Percentiles rank a stretch among this genome's conserved stretches.
Evolutionary conservation across 75 land plant species (phyloP).

Genomic region (Selaginella moellendorffii): DNA sequence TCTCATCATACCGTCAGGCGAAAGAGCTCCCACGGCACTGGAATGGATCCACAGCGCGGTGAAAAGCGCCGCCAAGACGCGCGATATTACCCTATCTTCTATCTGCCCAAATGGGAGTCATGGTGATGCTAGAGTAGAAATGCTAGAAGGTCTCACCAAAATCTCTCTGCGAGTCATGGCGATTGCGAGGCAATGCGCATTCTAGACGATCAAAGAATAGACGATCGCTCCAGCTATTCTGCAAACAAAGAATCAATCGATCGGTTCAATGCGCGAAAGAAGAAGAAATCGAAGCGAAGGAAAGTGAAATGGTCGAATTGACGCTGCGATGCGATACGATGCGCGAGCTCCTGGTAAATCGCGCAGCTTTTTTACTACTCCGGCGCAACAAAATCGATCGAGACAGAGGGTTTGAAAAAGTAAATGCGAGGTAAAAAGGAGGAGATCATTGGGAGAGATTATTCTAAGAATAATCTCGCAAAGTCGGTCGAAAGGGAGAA

Average conservation of each 20-base stretch:
- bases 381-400: background rate
- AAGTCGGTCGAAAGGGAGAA: background rate
- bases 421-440: background rate
- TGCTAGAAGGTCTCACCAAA: background rate
- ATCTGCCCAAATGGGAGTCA: background rate
- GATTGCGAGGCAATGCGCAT: background rate
- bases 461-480: background rate
- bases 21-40: background rate
- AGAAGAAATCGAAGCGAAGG: too few relatives aligned
- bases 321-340: too few relatives aligned
- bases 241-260: too few relatives aligned
- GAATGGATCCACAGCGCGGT: background rate
- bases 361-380: too few relatives aligned
- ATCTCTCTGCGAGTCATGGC: background rate
- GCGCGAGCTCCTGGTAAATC: background rate
- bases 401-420: background rate
- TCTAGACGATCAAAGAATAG: background rate
- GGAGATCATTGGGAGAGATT: background rate
- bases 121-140: background rate
- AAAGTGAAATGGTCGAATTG: too few relatives aligned
- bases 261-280: too few relatives aligned
- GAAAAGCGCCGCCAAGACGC: too few relatives aligned
- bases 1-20: background rate
- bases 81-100: too few relatives aligned
- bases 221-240: too few relatives aligned